Conservation (phyloP, 2,329 filamentous ascomycete species). For the Bisporella sp. region DNA sequence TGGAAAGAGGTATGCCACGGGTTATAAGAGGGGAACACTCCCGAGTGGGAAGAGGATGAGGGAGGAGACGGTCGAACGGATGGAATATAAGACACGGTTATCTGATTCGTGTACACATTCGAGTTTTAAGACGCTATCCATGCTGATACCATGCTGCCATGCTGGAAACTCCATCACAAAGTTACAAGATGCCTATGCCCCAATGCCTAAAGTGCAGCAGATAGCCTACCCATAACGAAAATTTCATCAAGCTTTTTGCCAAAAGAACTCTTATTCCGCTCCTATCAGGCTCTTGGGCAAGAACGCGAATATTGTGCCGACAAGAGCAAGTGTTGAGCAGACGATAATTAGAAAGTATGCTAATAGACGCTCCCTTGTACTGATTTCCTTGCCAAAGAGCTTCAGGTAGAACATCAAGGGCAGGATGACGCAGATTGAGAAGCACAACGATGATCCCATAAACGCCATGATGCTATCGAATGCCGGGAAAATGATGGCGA, state of each 20-base stretch:
- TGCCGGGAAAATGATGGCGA: slow-evolving; percentile 62
- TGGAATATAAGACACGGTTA: too few relatives aligned
- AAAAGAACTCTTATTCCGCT: slow-evolving; percentile 31
- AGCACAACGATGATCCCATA: slow-evolving; percentile 83
- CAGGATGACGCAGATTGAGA: slow-evolving; percentile 88
- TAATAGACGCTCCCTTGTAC: slow-evolving; percentile 51
- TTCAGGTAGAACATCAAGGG: slow-evolving; percentile 86
- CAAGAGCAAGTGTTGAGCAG: slow-evolving; percentile 61
- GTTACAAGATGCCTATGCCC: too few relatives aligned
- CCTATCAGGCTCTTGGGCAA: slow-evolving; percentile 71
- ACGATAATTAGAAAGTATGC: slow-evolving; percentile 64
- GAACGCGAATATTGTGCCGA: slow-evolving; percentile 85
- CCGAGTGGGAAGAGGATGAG: too few relatives aligned
- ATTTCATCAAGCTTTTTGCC: neutral
- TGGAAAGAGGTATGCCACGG: too few relatives aligned
- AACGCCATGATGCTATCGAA: slow-evolving; percentile 69
- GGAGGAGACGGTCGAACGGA: too few relatives aligned
- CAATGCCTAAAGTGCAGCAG: neutral
- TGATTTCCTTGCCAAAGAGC: slow-evolving; percentile 72
- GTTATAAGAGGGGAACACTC: too few relatives aligned
- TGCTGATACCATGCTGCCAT: too few relatives aligned
- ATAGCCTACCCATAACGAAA: neutral
- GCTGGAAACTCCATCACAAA: too few relatives aligned
- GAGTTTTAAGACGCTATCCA: too few relatives aligned
- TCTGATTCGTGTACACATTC: too few relatives aligned